Conservation (phyloP, 2,329 filamentous ascomycete species). For the Mycosphaerella arachidis region DNA sequence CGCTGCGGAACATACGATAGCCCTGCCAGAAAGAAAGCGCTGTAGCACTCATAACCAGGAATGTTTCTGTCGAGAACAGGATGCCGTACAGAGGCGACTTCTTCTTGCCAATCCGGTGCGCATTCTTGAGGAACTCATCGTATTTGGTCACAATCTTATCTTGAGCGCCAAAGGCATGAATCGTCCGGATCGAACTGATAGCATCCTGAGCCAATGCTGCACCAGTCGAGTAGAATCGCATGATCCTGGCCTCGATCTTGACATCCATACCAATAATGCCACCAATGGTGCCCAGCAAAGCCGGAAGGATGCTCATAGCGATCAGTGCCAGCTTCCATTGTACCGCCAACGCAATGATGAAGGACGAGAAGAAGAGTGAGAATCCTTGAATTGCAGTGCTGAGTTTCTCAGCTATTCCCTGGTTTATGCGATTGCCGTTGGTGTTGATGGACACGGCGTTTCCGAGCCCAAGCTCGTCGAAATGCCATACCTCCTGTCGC, state of each 20-base stretch:
- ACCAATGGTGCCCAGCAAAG: conserved; percentile 35
- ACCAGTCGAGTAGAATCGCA: conserved; percentile 40
- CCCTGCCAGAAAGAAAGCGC: conserved; percentile 44
- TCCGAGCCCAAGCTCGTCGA: conserved; percentile 56
- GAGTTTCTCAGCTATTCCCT: conserved; percentile 41
- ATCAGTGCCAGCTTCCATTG: conserved; percentile 46
- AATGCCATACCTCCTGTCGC: conserved; percentile 61
- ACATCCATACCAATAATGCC: conserved; percentile 34
- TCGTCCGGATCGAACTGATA: conserved; percentile 47
- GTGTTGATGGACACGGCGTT: conserved; percentile 31
- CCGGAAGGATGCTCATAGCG: conserved; percentile 46
- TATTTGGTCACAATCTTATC: conserved; percentile 42
- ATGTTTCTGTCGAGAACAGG: conserved; percentile 32
- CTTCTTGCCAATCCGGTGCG: conserved; percentile 43
- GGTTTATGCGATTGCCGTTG: conserved; percentile 37
- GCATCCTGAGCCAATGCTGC: conserved; percentile 49
- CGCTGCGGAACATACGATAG: conserved; percentile 34
- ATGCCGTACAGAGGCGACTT: conserved; percentile 41
- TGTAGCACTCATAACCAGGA: conserved; percentile 40
- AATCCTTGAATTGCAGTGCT: conserved; percentile 32
- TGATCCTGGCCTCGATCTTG: conserved; percentile 35
- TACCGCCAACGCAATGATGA: conserved; percentile 38
- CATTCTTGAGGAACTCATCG: conserved; percentile 40
- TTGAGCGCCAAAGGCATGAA: conserved; percentile 48
- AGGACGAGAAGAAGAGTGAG: conserved; percentile 38